Evolutionary conservation across 2,329 filamentous ascomycete genomes (phyloP).

Genomic region (Dactylellina parvicollis): DNA sequence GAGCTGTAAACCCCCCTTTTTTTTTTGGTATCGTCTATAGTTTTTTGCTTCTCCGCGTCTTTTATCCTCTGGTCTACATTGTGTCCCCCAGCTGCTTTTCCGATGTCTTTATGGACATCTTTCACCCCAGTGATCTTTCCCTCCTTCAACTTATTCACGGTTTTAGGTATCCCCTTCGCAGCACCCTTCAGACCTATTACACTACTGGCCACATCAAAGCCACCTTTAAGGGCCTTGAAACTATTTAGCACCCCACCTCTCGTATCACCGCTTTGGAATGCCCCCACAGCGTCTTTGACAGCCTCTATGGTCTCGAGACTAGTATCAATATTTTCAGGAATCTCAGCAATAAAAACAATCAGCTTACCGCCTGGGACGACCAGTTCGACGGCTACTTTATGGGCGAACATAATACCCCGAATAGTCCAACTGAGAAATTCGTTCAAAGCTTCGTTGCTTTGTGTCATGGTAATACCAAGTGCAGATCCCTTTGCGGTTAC

Average conservation of each 20-base stretch:
- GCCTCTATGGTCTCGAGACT: neutral
- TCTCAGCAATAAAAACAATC: conserved; percentile 1
- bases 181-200: neutral
- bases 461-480: conserved; percentile 13
- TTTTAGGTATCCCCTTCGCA: too few relatives aligned
- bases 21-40: too few relatives aligned
- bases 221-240: neutral
- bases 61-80: too few relatives aligned
- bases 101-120: too few relatives aligned
- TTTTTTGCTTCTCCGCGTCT: too few relatives aligned
- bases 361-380: conserved; percentile 3
- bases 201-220: neutral
- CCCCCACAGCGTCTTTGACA: neutral
- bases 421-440: neutral
- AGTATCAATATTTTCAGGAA: conserved; percentile 16
- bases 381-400: conserved; percentile 9
- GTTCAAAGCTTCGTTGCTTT: conserved; percentile 1
- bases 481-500: neutral
- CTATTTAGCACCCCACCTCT: neutral
- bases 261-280: neutral
- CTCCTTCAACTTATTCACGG: too few relatives aligned
- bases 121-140: too few relatives aligned
- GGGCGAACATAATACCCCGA: conserved; percentile 5
- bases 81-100: too few relatives aligned
- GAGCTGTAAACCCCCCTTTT: too few relatives aligned